Base-by-base conservation (phyloP, 352 stramenopile genomes). In the Phytophthora capsici region DNA sequence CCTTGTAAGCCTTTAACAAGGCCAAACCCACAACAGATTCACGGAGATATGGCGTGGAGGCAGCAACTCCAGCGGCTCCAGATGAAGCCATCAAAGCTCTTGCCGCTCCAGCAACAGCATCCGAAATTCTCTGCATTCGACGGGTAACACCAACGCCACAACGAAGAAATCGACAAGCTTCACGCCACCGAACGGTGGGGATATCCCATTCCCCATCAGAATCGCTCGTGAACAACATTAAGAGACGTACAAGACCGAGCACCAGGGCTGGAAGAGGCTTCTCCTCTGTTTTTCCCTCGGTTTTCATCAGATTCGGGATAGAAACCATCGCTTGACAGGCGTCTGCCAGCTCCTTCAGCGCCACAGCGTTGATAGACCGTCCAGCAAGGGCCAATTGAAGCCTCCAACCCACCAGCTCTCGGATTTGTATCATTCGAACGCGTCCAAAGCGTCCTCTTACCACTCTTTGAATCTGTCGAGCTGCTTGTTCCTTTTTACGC, bases 201-300 rank as follows among this genome's bases (percentile, higher is more conserved):
- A 95, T 62, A n/a, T 85, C 64, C 50, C 82, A 73, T 22, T 85
- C 80, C 1, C 71, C 51, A 55, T 91, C 80, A 3, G 49, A 43
- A 49, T 93, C 75, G 28, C 73, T 80, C 12, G 80, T 88, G 32
- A 88, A 83, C 14, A 93, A 50, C 70, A 90, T 89, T 7, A 95
- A 50, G 14, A 95, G 41, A 16, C 87, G 83, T 5, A 94, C 77
- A 23, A 95, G 69, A 1, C 85, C 85, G 4, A 95, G 73, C 2
- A 93, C 82, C 14, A 92, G 66, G 10, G 83, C 66, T 25, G 82
- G 64, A 26, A 90, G 55, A 20, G 69, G 49, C 9, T 64, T 64
- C 9, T 48, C 41, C 2, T 57, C 22, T 16, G 13, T 6, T n/a
- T 71, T 74, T 2, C 54, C 10, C 16, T 43, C 22, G 4, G 43